Evolutionary conservation across 345 rosid species (phyloP).

Genomic region (Rhizophora apiculata): DNA sequence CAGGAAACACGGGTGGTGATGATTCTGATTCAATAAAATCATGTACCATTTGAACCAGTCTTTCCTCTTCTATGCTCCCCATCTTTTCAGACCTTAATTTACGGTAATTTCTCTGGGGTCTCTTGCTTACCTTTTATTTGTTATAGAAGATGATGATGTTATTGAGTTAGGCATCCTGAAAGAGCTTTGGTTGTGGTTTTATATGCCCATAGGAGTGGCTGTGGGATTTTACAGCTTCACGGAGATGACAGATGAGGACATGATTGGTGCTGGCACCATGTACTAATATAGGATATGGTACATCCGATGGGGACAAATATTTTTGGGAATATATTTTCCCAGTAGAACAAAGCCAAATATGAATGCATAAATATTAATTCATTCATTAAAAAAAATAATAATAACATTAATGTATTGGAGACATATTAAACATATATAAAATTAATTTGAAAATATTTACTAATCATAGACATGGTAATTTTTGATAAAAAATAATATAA

Average conservation of each 20-base stretch:
- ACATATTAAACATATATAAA: too few relatives aligned
- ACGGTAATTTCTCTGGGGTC: neutral
- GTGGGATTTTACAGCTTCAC: constrained; percentile 10
- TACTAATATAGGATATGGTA: neutral
- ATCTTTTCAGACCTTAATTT: neutral
- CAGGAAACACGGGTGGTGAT: constrained; percentile 18
- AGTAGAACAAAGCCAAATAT: too few relatives aligned
- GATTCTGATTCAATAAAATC: constrained; percentile 55
- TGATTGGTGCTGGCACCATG: neutral
- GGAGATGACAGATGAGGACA: constrained; percentile 26
- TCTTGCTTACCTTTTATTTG: neutral
- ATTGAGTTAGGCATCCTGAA: too few relatives aligned
- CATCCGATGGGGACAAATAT: neutral
- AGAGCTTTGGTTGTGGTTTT: too few relatives aligned
- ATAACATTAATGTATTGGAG: too few relatives aligned
- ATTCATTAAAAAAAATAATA: too few relatives aligned
- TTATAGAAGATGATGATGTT: neutral
- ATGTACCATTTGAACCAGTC: constrained; percentile 49
- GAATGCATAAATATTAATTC: too few relatives aligned
- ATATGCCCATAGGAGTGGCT: neutral
- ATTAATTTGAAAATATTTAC: too few relatives aligned
- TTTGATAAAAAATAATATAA: too few relatives aligned
- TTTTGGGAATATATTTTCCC: too few relatives aligned
- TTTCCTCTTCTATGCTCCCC: constrained; percentile 45
- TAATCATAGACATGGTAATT: too few relatives aligned